These are phyloP conservation scores for Candida mattraensis DNA, from an alignment of 805 yeast genomes.

Conservation along the genomic window DNA sequence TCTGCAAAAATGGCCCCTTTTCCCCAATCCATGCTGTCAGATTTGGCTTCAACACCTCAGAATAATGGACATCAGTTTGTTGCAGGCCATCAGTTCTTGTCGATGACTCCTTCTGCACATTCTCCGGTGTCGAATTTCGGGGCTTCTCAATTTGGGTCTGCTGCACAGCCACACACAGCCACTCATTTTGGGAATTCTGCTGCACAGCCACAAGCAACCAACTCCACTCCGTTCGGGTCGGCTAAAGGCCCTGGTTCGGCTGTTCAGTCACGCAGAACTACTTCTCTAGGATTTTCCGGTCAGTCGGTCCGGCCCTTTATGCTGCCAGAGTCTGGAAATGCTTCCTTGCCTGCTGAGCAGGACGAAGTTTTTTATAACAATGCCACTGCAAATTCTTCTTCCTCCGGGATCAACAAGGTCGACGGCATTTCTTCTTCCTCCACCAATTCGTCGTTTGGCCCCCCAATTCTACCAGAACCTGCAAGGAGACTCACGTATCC, in stretches of 20 bases:
- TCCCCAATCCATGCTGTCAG: conserved; percentile 22
- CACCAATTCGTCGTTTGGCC: conserved; percentile 18
- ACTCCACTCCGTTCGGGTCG: conserved; percentile 24
- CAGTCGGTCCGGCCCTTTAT: conserved; percentile 21
- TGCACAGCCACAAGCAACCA: too few relatives aligned
- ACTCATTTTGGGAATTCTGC: too few relatives aligned
- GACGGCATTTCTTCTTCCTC: conserved; percentile 9
- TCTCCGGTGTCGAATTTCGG: conserved; percentile 18
- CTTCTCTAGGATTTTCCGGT: conserved; percentile 18
- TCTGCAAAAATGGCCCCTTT: conserved; percentile 18
- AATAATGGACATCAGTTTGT: conserved; percentile 12
- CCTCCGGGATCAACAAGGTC: conserved; percentile 13
- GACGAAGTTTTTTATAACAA: conserved; percentile 8
- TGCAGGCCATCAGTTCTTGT: conserved; percentile 18
- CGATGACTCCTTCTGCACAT: conserved; percentile 25
- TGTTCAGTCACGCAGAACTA: conserved; percentile 25
- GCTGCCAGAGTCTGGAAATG: conserved; percentile 20
- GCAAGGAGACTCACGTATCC: conserved; percentile 42
- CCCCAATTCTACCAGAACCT: conserved; percentile 35
- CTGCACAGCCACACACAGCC: too few relatives aligned
- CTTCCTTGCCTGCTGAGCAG: conserved; percentile 8
- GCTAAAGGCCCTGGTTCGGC: conserved; percentile 19
- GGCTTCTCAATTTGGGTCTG: conserved; percentile 17
- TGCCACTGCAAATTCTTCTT: conserved; percentile 2
- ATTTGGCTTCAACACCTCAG: conserved; percentile 25